Base-by-base conservation (phyloP, 768 basidiomycete genomes). In the Lactarius trivialis region DNA sequence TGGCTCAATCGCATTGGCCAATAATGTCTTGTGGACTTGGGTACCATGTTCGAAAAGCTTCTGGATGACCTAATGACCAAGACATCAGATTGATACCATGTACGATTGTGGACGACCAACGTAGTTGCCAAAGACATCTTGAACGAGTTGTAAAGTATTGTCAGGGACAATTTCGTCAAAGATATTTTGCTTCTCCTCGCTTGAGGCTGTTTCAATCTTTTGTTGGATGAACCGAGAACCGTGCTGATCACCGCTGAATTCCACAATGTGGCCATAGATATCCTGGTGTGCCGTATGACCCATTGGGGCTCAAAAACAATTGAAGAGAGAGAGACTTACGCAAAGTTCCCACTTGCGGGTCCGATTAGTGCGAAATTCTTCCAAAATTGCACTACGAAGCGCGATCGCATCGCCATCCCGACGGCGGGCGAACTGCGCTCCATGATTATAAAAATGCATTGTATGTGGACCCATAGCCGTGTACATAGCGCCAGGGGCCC, bases 181-280 rank as follows among this genome's bases (percentile, higher is more conserved):
- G 39, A 96, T 79, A 36, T 77, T 72, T 67, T 89, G 83, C 71
- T 85, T 87, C 69, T 93, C 93, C 62, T 92, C 91, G 41, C 79
- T 78, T n/a, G 83, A 79, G 6, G 92, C 88, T 2, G 75, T 77
- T 71, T 90, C 86, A 45, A 98, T 78, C 70, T 89, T 88, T 68
- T 89, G 85, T 72, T 98, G 96, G 64, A 99, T 94, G 73, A 98
- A 93, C 9, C 96, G 85, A n/a, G 94, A 97, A n/a, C 94, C 96
- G 65, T 95, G 90, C 71, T 97, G 95, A 73, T 98, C 96, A 15
- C 85, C 84, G 61, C 91, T 88, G 72, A 99, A 99, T 73, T 98
- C 96, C 43, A 91, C 86, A 58, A 96, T 73, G 71, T 89, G 82
- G 8, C 91, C 91, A 50, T 81, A 79, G 65, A 99, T 86, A 69